Evolutionary conservation across 2,329 filamentous ascomycete species (phyloP).

Genomic region (Blumeriella jaapii): DNA sequence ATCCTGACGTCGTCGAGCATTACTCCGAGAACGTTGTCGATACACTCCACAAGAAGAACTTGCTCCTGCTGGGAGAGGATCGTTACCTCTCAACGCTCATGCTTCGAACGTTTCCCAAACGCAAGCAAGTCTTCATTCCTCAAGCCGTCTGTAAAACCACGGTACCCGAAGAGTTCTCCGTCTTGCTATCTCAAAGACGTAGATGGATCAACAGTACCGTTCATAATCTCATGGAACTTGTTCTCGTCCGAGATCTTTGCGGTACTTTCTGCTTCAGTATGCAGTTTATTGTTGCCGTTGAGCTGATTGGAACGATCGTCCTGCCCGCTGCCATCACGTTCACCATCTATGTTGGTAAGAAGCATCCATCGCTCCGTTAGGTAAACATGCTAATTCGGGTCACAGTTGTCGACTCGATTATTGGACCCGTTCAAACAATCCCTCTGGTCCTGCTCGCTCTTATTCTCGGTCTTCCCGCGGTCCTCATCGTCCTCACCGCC

Average conservation of each 20-base stretch:
- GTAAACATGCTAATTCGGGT: constrained; percentile 10
- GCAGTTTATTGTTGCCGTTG: constrained; percentile 97
- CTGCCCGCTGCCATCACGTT: constrained; percentile 93
- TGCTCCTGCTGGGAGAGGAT: constrained; percentile 85
- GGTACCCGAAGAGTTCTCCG: constrained; percentile 84
- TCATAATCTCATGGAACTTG: constrained; percentile 95
- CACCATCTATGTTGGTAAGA: constrained; percentile 88
- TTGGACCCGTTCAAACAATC: constrained; percentile 71
- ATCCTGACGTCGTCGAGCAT: constrained; percentile 96
- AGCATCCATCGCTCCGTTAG: background rate
- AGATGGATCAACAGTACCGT: constrained; percentile 99
- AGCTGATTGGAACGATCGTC: constrained; percentile 87
- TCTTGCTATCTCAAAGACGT: constrained; percentile 85
- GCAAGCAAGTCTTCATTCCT: constrained; percentile 96
- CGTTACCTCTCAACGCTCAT: constrained; percentile 93
- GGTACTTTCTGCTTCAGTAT: constrained; percentile 99
- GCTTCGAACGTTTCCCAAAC: constrained; percentile 97
- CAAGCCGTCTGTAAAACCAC: constrained; percentile 98
- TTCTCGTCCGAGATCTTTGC: constrained; percentile 89
- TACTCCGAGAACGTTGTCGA: constrained; percentile 99
- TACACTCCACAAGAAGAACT: constrained; percentile 94
- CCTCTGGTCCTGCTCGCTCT: constrained; percentile 79
- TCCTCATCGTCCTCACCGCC: constrained; percentile 86
- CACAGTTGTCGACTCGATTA: constrained; percentile 74
- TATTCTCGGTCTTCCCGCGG: constrained; percentile 84